A percentile compares a stretch with the other conserved stretches of the same genome.
phyloP scores from a whole-genome alignment of 495 filamentous ascomycete species.

The Aspergillus incahuasiensis region DNA sequence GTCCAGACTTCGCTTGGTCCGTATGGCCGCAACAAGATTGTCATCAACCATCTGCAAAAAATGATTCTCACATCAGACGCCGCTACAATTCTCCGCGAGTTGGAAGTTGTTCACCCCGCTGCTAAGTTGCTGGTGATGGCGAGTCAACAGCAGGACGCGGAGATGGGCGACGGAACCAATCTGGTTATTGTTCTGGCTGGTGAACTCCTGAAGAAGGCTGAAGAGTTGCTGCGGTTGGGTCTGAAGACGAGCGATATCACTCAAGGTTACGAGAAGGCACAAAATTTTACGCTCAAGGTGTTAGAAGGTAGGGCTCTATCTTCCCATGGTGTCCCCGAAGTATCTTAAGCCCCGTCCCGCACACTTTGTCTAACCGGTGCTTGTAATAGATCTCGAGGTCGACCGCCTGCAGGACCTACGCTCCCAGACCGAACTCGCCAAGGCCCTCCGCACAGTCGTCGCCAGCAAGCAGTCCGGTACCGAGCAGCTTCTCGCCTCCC shows the following conservation, averaged over 20 bases:
- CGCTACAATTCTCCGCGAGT: slow-evolving; percentile 91
- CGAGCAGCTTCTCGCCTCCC: slow-evolving; percentile 77
- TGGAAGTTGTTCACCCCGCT: slow-evolving; percentile 97
- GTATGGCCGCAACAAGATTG: slow-evolving; percentile 98
- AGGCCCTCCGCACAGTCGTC: slow-evolving; percentile 92
- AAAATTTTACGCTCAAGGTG: slow-evolving; percentile 75
- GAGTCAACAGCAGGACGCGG: slow-evolving; percentile 95
- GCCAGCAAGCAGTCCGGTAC: slow-evolving; percentile 93
- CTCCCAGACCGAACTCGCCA: slow-evolving; percentile 76
- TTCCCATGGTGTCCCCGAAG: no score
- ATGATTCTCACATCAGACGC: slow-evolving; percentile 99
- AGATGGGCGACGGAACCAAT: slow-evolving; percentile 99
- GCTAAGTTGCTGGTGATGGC: slow-evolving; percentile 99
- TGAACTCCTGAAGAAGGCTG: slow-evolving; percentile 94
- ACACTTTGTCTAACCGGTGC: not conserved
- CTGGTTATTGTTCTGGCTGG: slow-evolving; percentile 94
- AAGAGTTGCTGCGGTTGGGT: slow-evolving; percentile 91
- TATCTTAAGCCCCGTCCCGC: not conserved
- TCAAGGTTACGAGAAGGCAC: slow-evolving; percentile 90
- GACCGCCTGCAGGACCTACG: slow-evolving; percentile 85
- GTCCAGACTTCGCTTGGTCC: slow-evolving; percentile 96
- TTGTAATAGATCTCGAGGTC: slow-evolving; percentile 66
- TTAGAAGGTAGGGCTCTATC: slow-evolving; percentile 77
- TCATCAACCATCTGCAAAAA: slow-evolving; percentile 99
- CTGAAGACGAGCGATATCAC: slow-evolving; percentile 96